A percentile compares a stretch with the other conserved stretches of the same genome.
Evolutionary conservation across 208 protist genomes (phyloP).

Genomic region (Leishmania turanica): DNA sequence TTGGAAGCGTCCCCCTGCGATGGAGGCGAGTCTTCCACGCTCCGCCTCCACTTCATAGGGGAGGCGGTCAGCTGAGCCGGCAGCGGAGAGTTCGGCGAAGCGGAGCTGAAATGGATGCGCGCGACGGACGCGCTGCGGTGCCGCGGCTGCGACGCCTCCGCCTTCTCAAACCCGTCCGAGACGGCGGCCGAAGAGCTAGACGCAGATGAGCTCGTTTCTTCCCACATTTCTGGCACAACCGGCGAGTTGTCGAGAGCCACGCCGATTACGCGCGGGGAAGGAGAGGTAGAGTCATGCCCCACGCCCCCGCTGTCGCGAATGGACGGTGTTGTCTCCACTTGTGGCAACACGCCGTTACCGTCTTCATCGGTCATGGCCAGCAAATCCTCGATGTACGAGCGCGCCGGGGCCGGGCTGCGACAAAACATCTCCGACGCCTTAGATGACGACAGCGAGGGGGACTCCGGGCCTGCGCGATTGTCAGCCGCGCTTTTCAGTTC

Average conservation of each 20-base stretch:
- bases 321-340: not conserved
- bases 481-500: not conserved
- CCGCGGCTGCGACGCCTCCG: not conserved
- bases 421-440: not conserved
- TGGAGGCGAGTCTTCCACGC: not conserved
- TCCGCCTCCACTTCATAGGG: not conserved
- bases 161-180: constrained; percentile 1
- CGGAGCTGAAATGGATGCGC: not conserved
- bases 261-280: not conserved
- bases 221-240: constrained; percentile 28
- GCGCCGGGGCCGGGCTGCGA: constrained; percentile 14
- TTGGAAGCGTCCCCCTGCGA: not conserved
- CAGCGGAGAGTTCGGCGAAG: not conserved
- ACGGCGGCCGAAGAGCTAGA: not conserved
- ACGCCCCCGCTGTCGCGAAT: not conserved
- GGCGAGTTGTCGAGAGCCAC: constrained; percentile 24
- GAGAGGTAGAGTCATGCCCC: not conserved
- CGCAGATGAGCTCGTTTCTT: constrained; percentile 24
- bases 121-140: not conserved
- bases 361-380: constrained; percentile 14
- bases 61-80: not conserved
- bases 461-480: not conserved
- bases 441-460: not conserved
- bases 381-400: constrained; percentile 28
- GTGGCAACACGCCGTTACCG: not conserved